Percentiles rank a stretch among this genome's conserved stretches.
These are phyloP conservation scores for Selaginella moellendorffii DNA, from an alignment of 75 land plant genomes.

Conservation along the genomic window DNA sequence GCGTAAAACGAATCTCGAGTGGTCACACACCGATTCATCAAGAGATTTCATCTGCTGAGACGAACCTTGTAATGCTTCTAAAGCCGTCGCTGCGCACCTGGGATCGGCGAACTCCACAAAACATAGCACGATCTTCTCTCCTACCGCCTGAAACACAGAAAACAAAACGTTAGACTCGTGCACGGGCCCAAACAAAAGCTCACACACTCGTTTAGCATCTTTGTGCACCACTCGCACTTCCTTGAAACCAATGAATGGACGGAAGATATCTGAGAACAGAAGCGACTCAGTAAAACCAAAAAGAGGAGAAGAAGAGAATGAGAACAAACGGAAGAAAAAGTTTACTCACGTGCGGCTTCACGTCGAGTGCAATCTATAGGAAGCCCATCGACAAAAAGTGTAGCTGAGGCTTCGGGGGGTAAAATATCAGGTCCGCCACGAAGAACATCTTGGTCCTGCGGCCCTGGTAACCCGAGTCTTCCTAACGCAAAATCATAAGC, in stretches of 20 bases:
- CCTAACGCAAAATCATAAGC: neutral
- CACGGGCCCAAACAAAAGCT: neutral
- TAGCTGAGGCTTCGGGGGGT: slow-evolving; percentile 26
- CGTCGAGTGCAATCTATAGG: slow-evolving; percentile 59
- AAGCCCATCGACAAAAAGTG: slow-evolving; percentile 65
- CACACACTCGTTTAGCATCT: slow-evolving; percentile 50
- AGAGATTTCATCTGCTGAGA: too few relatives aligned
- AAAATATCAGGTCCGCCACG: neutral
- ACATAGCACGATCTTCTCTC: slow-evolving; percentile 63
- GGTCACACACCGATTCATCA: too few relatives aligned
- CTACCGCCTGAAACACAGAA: slow-evolving; percentile 35
- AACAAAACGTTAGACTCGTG: neutral
- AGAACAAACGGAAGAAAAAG: neutral
- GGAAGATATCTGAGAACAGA: slow-evolving; percentile 40
- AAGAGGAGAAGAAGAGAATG: neutral
- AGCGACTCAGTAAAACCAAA: neutral
- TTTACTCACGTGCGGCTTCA: slow-evolving; percentile 30
- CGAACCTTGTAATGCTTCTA: slow-evolving; percentile 92
- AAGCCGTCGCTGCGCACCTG: slow-evolving; percentile 65
- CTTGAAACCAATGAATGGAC: slow-evolving; percentile 59
- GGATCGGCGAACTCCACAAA: slow-evolving; percentile 85
- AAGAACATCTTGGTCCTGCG: neutral
- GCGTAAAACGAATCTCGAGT: too few relatives aligned
- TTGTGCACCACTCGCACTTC: slow-evolving; percentile 55
- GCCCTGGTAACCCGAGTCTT: neutral